Evolutionary conservation across 306 rosid species (phyloP), one percentile per base, ranked within the genome.

Genomic region (Begonia masoniana): DNA sequence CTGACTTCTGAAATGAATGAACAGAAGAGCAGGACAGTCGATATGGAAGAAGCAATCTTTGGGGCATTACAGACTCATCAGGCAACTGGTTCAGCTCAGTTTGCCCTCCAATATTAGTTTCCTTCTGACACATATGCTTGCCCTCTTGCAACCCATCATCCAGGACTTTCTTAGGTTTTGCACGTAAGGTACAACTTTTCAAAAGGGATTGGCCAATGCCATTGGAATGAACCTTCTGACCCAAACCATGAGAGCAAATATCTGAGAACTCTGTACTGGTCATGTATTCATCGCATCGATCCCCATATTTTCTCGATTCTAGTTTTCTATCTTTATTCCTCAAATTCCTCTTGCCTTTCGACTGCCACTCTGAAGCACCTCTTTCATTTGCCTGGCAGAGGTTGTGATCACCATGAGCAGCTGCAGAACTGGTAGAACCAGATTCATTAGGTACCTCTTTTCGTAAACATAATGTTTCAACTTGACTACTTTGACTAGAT

Each of bases 311-410:
- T 31, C 39, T 31, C 8, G 39, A 4, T 31, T 31, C 39, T 21
- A 71, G 87, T 62, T 79, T 81, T 56, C 81, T 76, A 62, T 59
- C 74, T 81, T 77, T 80, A 54, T 68, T 64, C 70, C 99, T 91
- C 52, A 74, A 71, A 64, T 91, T 86, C 76, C 99, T 75, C 84
- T 91, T 91, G 72, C 99, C 82, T 80, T 91, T 91, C 54, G 62
- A 74, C 80, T 81, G 94, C 99, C 96, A 91, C 84, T 83, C 75
- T 52, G 99, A 91, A 77, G 85, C 75, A 63, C 74, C 77, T 70
- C 76, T 80, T 59, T 78, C 88, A 68, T 69, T 60, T 78, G 68
- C 50, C 64, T 75, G 62, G 59, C 43, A 69, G 8, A 31, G 0
- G 3, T 31, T 31, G 39, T 31, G 39, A 60, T 60, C 31, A 9